These are phyloP conservation scores for Colletotrichum godetiae DNA, from an alignment of 2,329 filamentous ascomycete species.

Conservation along the genomic window DNA sequence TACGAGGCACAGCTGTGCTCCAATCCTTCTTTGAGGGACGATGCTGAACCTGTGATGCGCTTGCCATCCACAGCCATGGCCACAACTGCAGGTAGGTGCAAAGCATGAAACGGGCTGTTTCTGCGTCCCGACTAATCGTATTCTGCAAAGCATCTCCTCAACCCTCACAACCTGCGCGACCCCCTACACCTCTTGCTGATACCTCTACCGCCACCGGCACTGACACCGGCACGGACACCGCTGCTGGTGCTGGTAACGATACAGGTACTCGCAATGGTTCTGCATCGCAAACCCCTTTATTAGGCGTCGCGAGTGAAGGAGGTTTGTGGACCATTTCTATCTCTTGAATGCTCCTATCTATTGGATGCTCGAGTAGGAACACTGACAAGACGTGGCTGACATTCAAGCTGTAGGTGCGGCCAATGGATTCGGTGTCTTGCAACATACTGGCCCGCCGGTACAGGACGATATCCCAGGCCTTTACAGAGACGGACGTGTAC, in stretches of 20 bases:
- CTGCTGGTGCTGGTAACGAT: neutral
- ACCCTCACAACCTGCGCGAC: neutral
- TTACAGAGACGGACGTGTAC: slow-evolving; percentile 59
- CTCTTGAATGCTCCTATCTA: neutral
- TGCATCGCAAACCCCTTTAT: neutral
- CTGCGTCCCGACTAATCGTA: neutral
- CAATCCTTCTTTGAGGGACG: neutral
- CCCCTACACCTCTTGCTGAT: neutral
- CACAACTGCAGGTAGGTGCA: slow-evolving; percentile 19
- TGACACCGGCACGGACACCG: neutral
- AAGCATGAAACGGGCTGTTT: neutral
- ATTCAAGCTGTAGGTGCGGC: neutral
- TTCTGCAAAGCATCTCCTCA: slow-evolving; percentile 7
- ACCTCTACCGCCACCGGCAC: neutral
- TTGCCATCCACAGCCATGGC: slow-evolving; percentile 15
- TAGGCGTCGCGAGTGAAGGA: neutral
- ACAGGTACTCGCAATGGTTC: neutral
- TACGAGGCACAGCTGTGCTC: neutral
- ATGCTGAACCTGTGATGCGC: neutral
- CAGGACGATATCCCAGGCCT: slow-evolving; percentile 39
- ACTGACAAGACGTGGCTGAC: slow-evolving; percentile 9
- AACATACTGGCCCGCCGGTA: slow-evolving; percentile 37
- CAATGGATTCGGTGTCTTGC: slow-evolving; percentile 36
- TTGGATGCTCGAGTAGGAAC: neutral
- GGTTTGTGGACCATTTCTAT: slow-evolving; percentile 7